Conservation (phyloP, 1,139 yeast species). For the Groenewaldozyma auringiensis region DNA sequence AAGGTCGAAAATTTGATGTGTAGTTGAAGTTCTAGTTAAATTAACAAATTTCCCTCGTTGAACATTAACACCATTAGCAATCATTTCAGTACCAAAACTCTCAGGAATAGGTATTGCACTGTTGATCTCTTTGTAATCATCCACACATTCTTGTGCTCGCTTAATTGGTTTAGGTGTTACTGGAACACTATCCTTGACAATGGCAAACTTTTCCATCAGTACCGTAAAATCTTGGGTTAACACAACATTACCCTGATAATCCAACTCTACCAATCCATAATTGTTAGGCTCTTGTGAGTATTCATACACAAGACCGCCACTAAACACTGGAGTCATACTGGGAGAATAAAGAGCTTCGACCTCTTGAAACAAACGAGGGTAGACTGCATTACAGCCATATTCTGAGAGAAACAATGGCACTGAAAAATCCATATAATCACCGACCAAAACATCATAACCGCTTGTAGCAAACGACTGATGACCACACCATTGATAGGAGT, state of each 20-base stretch:
- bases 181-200: conserved; percentile 13
- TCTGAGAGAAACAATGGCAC: conserved; percentile 86
- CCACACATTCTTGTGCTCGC: conserved; percentile 20
- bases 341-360: conserved; percentile 39
- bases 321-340: conserved; percentile 51
- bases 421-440: conserved; percentile 51
- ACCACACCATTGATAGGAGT: conserved; percentile 95
- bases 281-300: conserved; percentile 81
- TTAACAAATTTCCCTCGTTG: conserved; percentile 39
- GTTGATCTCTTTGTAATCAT: conserved; percentile 27
- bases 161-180: conserved; percentile 11
- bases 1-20: conserved; percentile 42
- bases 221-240: conserved; percentile 28
- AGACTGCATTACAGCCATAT: conserved; percentile 83
- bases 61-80: conserved; percentile 27
- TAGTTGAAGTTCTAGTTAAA: conserved; percentile 34
- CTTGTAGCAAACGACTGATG: conserved; percentile 54
- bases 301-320: conserved; percentile 89
- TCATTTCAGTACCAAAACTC: conserved; percentile 21
- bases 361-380: conserved; percentile 78
- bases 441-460: conserved; percentile 60
- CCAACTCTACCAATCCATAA: conserved; percentile 74
- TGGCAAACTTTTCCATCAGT: conserved; percentile 19
- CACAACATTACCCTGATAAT: conserved; percentile 46
- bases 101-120: conserved; percentile 24